phyloP scores from a whole-genome alignment of 2,329 filamentous ascomycete genomes.

The Venturia oleaginea region DNA sequence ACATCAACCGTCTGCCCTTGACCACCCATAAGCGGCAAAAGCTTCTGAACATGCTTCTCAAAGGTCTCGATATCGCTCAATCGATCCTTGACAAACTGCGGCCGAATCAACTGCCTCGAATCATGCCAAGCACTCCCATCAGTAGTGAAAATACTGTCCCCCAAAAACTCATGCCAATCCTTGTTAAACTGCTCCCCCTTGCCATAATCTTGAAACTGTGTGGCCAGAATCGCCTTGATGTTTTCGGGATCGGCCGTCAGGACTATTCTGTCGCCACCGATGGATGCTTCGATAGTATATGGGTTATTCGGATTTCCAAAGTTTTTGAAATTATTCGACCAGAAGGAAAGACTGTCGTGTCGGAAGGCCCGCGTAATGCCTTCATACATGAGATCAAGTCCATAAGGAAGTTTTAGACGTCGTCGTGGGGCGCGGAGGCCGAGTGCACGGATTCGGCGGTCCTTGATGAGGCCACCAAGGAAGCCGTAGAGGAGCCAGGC shows the following conservation, averaged over 20 bases:
- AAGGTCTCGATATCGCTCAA: slow-evolving; percentile 75
- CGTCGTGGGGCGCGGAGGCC: slow-evolving; percentile 36
- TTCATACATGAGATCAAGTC: slow-evolving; percentile 55
- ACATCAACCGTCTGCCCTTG: slow-evolving; percentile 53
- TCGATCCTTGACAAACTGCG: slow-evolving; percentile 79
- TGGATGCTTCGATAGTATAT: slow-evolving; percentile 50
- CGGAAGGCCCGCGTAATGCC: slow-evolving; percentile 44
- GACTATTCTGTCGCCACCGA: slow-evolving; percentile 47
- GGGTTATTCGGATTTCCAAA: slow-evolving; percentile 27
- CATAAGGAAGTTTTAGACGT: slow-evolving; percentile 35
- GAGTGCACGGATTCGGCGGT: slow-evolving; percentile 28
- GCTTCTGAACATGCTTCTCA: slow-evolving; percentile 64
- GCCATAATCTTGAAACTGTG: slow-evolving; percentile 77
- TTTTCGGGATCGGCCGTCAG: slow-evolving; percentile 81
- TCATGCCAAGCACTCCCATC: slow-evolving; percentile 72
- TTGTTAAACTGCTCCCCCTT: slow-evolving; percentile 67
- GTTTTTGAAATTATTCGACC: slow-evolving; percentile 44
- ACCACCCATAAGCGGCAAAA: slow-evolving; percentile 55
- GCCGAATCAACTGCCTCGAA: slow-evolving; percentile 71
- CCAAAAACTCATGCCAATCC: slow-evolving; percentile 69
- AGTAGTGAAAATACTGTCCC: slow-evolving; percentile 61
- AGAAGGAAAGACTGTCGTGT: slow-evolving; percentile 44
- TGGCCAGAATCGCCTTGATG: slow-evolving; percentile 82
- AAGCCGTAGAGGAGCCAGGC: neutral
- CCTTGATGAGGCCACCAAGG: neutral